phyloP scores from a whole-genome alignment of 495 filamentous ascomycete genomes.

The Penicillium samsonianum region DNA sequence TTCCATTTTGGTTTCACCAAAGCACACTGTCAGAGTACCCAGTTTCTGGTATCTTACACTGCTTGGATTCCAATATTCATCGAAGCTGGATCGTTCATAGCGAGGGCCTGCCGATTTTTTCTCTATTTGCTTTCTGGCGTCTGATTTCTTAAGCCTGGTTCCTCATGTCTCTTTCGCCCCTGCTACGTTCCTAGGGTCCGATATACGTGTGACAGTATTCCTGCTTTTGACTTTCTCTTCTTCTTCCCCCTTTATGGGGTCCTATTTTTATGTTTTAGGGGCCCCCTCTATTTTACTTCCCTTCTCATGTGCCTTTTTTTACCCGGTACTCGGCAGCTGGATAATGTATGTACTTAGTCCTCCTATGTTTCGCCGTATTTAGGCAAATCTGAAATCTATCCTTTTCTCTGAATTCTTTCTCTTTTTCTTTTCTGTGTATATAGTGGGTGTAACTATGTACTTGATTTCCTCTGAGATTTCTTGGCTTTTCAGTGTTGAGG shows the following conservation, averaged over 20 bases:
- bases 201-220: constrained; percentile 29
- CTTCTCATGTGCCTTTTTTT: constrained; percentile 35
- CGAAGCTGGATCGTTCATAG: constrained; percentile 34
- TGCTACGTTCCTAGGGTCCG: constrained; percentile 48
- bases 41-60: not conserved
- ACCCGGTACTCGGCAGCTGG: constrained; percentile 38
- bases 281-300: constrained; percentile 27
- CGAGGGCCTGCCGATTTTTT: constrained; percentile 36
- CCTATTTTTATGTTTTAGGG: constrained; percentile 15
- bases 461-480: no score
- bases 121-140: constrained; percentile 28
- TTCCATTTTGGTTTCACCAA: constrained; percentile 19
- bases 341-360: constrained; percentile 52
- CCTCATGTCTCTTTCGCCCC: constrained; percentile 37
- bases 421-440: constrained; percentile 2
- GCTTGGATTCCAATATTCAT: constrained; percentile 11
- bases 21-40: constrained; percentile 9
- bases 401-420: not conserved
- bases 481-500: no score
- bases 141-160: constrained; percentile 33
- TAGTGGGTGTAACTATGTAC: not conserved
- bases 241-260: constrained; percentile 17
- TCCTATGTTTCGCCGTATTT: constrained; percentile 26
- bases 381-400: constrained; percentile 19
- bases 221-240: constrained; percentile 14